Base-by-base conservation (phyloP, 495 filamentous ascomycete species). In the Poronia punctata region DNA sequence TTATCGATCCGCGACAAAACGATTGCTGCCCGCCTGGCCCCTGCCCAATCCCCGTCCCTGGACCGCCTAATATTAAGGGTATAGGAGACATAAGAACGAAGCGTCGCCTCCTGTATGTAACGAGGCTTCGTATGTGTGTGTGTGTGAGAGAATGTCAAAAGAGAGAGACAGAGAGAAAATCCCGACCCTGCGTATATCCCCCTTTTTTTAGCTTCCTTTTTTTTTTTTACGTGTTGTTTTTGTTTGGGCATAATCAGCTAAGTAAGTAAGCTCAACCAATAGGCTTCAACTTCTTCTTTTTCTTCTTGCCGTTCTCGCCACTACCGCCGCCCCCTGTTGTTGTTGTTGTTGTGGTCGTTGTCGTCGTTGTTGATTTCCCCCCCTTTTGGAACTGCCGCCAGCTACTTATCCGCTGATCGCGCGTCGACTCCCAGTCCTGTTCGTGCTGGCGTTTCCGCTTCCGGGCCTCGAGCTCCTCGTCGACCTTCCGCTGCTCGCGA, bases 391-490 rank as follows among this genome's bases (percentile, higher is more conserved):
- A 99, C 42, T 88, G 81, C 21, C 93, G 79, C 92, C 92, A 99
- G 59, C 83, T 95, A 19, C 79, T 83, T 65, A 98, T 97, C 42
- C 92, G 76, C 61, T 86, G 74, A 39, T 98, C 92, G 30, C 93
- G 75, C 25, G 81, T 93, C 57, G 83, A 75, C 70, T 98, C 92
- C 93, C 93, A 99, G 26, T 84, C 83, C 62, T 84, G 74, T 54
- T 96, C 88, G 60, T 88, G 80, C 57, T 97, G 88, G 36, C 93
- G 72, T 75, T 95, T 96, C 45, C 88, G 71, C 71, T 96, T 96
- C 49, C 92, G 75, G 54, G 72, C 78, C 56, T 88, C 86, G 11
- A 84, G 33, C 66, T 97, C 93, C 62, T 90, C 86, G 9, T 97
- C 92, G 53, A 76, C 79, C 59, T 83, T 84, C 56, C 80, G 76